These are phyloP conservation scores for Actinomucor elegans DNA, from an alignment of 371 early-diverging fungal genomes.

Conservation along the genomic window DNA sequence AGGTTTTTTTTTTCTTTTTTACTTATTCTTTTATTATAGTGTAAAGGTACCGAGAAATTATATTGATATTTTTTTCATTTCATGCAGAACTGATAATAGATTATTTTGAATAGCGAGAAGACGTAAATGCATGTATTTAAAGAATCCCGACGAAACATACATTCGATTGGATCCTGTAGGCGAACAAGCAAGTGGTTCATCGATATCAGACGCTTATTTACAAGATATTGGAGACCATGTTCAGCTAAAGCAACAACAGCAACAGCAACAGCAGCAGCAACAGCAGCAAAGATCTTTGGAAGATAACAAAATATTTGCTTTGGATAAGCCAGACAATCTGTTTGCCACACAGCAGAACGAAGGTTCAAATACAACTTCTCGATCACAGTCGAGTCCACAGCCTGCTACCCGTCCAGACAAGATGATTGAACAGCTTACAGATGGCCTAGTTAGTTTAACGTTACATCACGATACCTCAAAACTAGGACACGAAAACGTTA, in stretches of 20 bases:
- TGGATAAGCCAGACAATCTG: constrained; percentile 26
- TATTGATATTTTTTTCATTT: too few species aligned
- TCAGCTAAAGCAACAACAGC: constrained; percentile 4
- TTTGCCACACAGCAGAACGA: constrained; percentile 20
- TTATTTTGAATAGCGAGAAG: constrained; percentile 32
- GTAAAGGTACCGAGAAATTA: too few species aligned
- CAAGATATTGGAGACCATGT: constrained; percentile 28
- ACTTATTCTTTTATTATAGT: constrained; percentile 24
- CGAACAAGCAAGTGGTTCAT: constrained; percentile 4
- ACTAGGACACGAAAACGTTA: constrained; percentile 16
- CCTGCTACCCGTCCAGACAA: constrained; percentile 34
- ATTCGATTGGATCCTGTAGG: constrained; percentile 40
- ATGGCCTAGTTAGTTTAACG: constrained; percentile 37
- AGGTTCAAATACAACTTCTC: background rate
- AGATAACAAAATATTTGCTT: constrained; percentile 19
- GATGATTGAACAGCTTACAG: constrained; percentile 45
- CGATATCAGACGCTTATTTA: constrained; percentile 21
- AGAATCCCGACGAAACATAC: constrained; percentile 50
- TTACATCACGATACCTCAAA: constrained; percentile 29
- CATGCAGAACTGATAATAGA: background rate
- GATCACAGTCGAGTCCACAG: background rate
- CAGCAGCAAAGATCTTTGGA: background rate
- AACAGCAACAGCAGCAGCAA: background rate
- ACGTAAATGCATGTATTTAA: constrained; percentile 46
- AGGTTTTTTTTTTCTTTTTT: constrained; percentile 7